phyloP scores from a whole-genome alignment of 2,329 filamentous ascomycete genomes.

The Aspergillus sp. region DNA sequence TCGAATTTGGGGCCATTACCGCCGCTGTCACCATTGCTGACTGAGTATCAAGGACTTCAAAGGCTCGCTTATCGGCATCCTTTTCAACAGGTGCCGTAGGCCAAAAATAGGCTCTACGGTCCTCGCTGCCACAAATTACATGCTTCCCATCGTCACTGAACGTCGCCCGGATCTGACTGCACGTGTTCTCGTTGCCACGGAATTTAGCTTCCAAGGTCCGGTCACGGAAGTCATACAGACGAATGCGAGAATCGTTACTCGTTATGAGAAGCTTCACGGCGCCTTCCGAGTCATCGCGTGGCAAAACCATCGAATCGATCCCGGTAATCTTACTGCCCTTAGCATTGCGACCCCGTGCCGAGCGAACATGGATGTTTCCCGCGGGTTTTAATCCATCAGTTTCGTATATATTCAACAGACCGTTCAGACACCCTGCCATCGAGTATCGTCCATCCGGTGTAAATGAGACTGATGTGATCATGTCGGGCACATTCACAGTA shows the following conservation, averaged over 20 bases:
- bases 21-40: slow-evolving; percentile 86
- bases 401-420: slow-evolving; percentile 85
- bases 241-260: slow-evolving; percentile 90
- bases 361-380: slow-evolving; percentile 89
- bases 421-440: slow-evolving; percentile 84
- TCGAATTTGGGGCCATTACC: slow-evolving; percentile 76
- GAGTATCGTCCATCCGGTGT: slow-evolving; percentile 87
- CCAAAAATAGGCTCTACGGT: slow-evolving; percentile 89
- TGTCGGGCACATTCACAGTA: slow-evolving; percentile 72
- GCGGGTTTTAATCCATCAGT: slow-evolving; percentile 84
- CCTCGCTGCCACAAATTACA: slow-evolving; percentile 90
- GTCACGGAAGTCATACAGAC: slow-evolving; percentile 84
- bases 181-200: slow-evolving; percentile 84
- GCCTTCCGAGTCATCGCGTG: slow-evolving; percentile 57
- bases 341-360: slow-evolving; percentile 85
- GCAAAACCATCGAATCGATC: slow-evolving; percentile 71
- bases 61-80: slow-evolving; percentile 74
- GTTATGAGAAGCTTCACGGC: slow-evolving; percentile 85
- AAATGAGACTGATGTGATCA: slow-evolving; percentile 92
- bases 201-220: slow-evolving; percentile 86
- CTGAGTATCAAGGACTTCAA: slow-evolving; percentile 90
- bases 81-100: slow-evolving; percentile 63
- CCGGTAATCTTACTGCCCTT: slow-evolving; percentile 98
- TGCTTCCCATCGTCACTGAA: slow-evolving; percentile 86
- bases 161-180: slow-evolving; percentile 83